These are phyloP conservation scores for Rhodomyrtus psidioides DNA, from an alignment of 441 rosid species.

Conservation along the genomic window DNA sequence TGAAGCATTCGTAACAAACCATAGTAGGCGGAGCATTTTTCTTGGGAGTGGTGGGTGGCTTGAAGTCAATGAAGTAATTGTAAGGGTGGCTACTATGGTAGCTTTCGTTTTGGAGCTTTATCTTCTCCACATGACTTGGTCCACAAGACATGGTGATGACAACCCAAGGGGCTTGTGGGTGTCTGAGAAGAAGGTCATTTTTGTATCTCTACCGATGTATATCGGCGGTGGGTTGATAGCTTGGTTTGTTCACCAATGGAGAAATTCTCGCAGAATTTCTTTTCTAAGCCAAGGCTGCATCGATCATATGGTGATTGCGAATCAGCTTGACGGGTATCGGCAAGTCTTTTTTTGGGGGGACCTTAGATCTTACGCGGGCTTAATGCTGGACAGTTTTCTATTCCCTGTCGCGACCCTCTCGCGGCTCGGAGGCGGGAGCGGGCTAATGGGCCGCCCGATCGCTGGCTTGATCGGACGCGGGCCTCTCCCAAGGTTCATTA, in stretches of 20 bases:
- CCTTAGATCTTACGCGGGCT: constrained; percentile 68
- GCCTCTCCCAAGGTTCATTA: too few species aligned
- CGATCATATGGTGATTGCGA: not conserved
- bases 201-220: constrained; percentile 49
- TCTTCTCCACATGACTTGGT: constrained; percentile 76
- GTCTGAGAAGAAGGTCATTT: constrained; percentile 61
- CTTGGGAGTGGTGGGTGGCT: constrained; percentile 81
- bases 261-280: constrained; percentile 25
- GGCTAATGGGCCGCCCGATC: too few species aligned
- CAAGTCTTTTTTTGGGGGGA: constrained; percentile 47
- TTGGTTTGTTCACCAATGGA: constrained; percentile 44
- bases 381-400: constrained; percentile 69
- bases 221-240: constrained; percentile 58
- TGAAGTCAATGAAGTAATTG: constrained; percentile 74
- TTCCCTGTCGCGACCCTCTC: too few species aligned
- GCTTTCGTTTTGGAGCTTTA: constrained; percentile 81
- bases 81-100: constrained; percentile 69
- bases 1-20: constrained; percentile 50
- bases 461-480: too few species aligned
- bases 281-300: constrained; percentile 3
- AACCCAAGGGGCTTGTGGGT: constrained; percentile 30
- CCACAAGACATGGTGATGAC: constrained; percentile 35
- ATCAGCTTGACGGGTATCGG: constrained; percentile 14
- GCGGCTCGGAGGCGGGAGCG: too few species aligned
- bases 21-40: constrained; percentile 40